Percentiles rank a stretch among this genome's conserved stretches.
phyloP scores from a whole-genome alignment of 257 asterid species.

The Gardenia jasminoides region DNA sequence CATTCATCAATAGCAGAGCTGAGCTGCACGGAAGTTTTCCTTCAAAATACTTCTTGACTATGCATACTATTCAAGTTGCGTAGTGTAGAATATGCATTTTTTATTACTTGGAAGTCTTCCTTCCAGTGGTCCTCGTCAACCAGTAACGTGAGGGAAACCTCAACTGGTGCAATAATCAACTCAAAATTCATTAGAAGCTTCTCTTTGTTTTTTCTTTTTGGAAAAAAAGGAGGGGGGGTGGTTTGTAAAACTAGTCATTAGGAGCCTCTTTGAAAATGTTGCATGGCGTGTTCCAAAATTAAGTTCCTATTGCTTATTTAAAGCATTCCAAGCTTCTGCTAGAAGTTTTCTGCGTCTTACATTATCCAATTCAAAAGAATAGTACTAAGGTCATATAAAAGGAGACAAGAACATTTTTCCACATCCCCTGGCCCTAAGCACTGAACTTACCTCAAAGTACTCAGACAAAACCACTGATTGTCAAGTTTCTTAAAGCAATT shows the following conservation, averaged over 20 bases:
- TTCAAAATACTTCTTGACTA: neutral
- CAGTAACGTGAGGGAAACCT: neutral
- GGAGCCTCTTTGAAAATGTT: too few relatives aligned
- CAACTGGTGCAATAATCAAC: neutral
- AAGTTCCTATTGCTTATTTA: too few relatives aligned
- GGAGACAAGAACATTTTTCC: neutral
- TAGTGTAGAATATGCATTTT: neutral
- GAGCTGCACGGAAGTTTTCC: neutral
- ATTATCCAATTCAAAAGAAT: too few relatives aligned
- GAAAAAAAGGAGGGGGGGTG: too few relatives aligned
- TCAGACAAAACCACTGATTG: neutral
- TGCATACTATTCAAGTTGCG: neutral
- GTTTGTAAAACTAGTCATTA: neutral
- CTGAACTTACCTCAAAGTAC: neutral
- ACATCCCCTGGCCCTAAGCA: too few relatives aligned
- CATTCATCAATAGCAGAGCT: neutral
- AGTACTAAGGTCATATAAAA: too few relatives aligned
- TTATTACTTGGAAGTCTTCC: neutral
- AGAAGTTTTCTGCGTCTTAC: too few relatives aligned
- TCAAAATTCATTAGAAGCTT: neutral
- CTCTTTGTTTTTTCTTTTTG: too few relatives aligned
- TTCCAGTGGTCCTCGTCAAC: neutral
- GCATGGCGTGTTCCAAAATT: too few relatives aligned
- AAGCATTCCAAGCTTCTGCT: too few relatives aligned
- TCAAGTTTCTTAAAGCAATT: neutral